phyloP scores from a whole-genome alignment of 2,329 filamentous ascomycete genomes.

The Ophiostoma sp. region DNA sequence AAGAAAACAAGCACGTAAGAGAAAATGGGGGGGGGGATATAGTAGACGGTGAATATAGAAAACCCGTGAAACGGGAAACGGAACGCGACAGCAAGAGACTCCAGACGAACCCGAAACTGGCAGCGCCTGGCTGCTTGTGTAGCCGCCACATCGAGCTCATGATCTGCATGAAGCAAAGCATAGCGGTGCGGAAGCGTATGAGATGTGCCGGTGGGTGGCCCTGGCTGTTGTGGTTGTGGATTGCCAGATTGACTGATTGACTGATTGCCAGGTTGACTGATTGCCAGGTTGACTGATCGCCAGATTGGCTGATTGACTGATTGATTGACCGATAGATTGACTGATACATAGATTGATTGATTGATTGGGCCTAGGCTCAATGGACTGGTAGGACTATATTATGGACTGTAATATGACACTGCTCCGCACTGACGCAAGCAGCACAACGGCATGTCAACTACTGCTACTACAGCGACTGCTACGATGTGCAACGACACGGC shows the following conservation, averaged over 20 bases:
- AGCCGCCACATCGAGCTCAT: neutral
- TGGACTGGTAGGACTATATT: neutral
- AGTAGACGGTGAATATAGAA: neutral
- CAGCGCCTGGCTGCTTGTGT: neutral
- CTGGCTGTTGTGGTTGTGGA: no score
- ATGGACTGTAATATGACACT: neutral
- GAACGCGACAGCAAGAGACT: neutral
- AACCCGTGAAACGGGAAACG: no score
- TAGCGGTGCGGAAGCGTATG: slow-evolving; percentile 4
- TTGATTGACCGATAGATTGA: no score
- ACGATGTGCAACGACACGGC: neutral
- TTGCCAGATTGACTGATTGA: no score
- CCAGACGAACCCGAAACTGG: slow-evolving; percentile 3
- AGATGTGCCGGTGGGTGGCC: neutral
- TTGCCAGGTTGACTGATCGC: no score
- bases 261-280: no score
- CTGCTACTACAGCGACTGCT: neutral
- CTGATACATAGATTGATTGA: neutral
- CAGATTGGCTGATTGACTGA: no score
- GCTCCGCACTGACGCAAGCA: slow-evolving; percentile 11
- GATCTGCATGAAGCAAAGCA: neutral
- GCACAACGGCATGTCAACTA: neutral
- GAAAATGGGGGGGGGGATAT: no score
- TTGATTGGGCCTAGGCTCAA: neutral
- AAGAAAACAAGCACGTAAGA: neutral